Evolutionary conservation across 2,329 filamentous ascomycete species (phyloP).

Genomic region (Didymosphaeria variabile): DNA sequence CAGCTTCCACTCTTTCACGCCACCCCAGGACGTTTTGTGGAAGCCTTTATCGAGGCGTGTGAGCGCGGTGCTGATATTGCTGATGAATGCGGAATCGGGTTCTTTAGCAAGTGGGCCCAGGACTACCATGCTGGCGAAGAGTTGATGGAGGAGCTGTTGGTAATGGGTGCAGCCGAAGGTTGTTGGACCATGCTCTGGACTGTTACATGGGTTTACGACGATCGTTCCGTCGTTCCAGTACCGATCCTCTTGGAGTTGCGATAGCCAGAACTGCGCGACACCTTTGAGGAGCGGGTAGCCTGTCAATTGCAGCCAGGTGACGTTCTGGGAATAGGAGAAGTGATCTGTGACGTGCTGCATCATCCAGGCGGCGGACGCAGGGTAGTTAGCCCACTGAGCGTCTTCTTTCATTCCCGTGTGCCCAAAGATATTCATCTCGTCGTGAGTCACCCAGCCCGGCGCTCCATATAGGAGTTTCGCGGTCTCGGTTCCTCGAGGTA

Average conservation of each 20-base stretch:
- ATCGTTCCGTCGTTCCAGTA: slow-evolving; percentile 62
- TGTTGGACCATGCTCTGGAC: slow-evolving; percentile 62
- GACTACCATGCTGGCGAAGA: slow-evolving; percentile 44
- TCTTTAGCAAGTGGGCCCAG: slow-evolving; percentile 30
- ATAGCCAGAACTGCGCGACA: slow-evolving; percentile 65
- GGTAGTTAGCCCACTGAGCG: slow-evolving; percentile 55
- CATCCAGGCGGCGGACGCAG: slow-evolving; percentile 65
- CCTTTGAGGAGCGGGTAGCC: slow-evolving; percentile 66
- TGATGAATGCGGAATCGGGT: slow-evolving; percentile 44
- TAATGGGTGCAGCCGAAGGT: slow-evolving; percentile 65
- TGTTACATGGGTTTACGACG: slow-evolving; percentile 67
- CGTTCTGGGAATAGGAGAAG: slow-evolving; percentile 63
- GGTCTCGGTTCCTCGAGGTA: slow-evolving; percentile 62
- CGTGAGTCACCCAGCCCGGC: slow-evolving; percentile 65
- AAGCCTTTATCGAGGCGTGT: slow-evolving; percentile 61
- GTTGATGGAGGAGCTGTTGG: slow-evolving; percentile 60
- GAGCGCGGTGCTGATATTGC: slow-evolving; percentile 54
- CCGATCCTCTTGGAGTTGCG: slow-evolving; percentile 60
- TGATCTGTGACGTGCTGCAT: slow-evolving; percentile 68
- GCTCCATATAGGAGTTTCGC: slow-evolving; percentile 64
- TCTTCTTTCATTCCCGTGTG: slow-evolving; percentile 62
- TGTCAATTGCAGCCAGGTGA: slow-evolving; percentile 53
- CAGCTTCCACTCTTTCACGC: slow-evolving; percentile 63
- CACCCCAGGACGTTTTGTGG: slow-evolving; percentile 55
- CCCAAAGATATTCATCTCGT: slow-evolving; percentile 68